These are phyloP conservation scores for Psilocybe cubensis DNA, from an alignment of 768 basidiomycete species.

Conservation along the genomic window DNA sequence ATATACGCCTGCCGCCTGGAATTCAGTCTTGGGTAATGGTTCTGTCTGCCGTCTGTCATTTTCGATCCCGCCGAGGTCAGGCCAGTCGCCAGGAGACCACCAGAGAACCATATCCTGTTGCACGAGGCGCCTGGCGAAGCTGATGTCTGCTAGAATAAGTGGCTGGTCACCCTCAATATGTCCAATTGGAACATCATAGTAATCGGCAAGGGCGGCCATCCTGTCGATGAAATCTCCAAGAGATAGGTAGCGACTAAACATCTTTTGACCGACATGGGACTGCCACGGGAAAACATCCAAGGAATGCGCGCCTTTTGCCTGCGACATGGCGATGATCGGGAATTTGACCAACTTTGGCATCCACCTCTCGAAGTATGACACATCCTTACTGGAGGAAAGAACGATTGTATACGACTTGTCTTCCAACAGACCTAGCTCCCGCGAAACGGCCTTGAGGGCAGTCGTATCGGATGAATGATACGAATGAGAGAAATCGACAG, in stretches of 20 bases:
- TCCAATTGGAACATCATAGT: conserved; percentile 92
- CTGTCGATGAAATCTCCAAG: conserved; percentile 82
- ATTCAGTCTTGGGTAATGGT: conserved; percentile 84
- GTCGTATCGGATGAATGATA: conserved; percentile 82
- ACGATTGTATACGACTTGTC: conserved; percentile 76
- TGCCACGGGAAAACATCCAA: conserved; percentile 92
- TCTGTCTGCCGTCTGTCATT: conserved; percentile 79
- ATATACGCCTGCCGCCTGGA: conserved; percentile 84
- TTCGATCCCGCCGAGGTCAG: conserved; percentile 94
- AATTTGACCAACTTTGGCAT: conserved; percentile 78
- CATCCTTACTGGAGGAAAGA: conserved; percentile 85
- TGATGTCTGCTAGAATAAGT: conserved; percentile 86
- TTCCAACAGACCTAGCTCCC: conserved; percentile 80
- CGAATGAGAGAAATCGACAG: conserved; percentile 62
- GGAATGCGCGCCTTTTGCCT: conserved; percentile 71
- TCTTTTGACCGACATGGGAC: conserved; percentile 75
- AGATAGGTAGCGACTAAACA: conserved; percentile 82
- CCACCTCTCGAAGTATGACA: conserved; percentile 77
- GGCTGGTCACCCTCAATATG: conserved; percentile 92
- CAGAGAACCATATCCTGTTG: conserved; percentile 92
- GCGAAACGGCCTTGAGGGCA: conserved; percentile 85
- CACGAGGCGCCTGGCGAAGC: conserved; percentile 84
- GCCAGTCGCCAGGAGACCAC: conserved; percentile 92
- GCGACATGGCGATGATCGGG: conserved; percentile 88
- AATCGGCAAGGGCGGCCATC: conserved; percentile 78